phyloP scores from a whole-genome alignment of 805 yeast species.

The Yarrowia deformans region DNA sequence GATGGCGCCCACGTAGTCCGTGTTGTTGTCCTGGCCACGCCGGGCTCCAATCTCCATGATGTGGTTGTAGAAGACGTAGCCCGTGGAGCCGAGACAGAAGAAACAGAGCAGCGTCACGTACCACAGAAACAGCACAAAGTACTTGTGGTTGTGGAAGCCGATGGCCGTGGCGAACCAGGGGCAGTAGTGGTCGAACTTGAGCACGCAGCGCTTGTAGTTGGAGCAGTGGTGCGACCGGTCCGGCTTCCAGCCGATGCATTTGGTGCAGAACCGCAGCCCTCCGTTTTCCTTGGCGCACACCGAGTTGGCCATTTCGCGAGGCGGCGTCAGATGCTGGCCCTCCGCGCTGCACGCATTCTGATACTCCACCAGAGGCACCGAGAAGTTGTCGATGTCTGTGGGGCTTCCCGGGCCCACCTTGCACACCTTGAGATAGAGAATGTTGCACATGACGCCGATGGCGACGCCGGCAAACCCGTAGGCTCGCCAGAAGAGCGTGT shows the following conservation, averaged over 20 bases:
- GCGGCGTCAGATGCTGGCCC: slow-evolving; percentile 27
- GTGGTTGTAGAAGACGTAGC: slow-evolving; percentile 42
- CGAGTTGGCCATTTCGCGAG: slow-evolving; percentile 19
- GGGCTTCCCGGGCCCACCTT: slow-evolving; percentile 29
- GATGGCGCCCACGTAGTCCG: slow-evolving; percentile 51
- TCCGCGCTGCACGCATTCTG: slow-evolving; percentile 9
- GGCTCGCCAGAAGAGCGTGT: slow-evolving; percentile 14
- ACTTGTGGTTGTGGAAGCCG: slow-evolving; percentile 82
- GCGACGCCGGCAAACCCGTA: slow-evolving; percentile 19
- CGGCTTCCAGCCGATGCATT: slow-evolving; percentile 55
- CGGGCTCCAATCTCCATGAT: slow-evolving; percentile 43
- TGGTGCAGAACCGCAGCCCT: slow-evolving; percentile 52
- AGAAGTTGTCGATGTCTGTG: slow-evolving; percentile 14
- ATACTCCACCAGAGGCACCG: slow-evolving; percentile 27
- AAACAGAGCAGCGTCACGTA: slow-evolving; percentile 60
- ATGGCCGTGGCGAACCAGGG: slow-evolving; percentile 95
- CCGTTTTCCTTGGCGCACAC: slow-evolving; percentile 53
- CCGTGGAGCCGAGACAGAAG: slow-evolving; percentile 48
- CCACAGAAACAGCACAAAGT: slow-evolving; percentile 73
- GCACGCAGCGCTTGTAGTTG: slow-evolving; percentile 52
- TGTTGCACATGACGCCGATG: slow-evolving; percentile 25
- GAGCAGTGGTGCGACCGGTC: slow-evolving; percentile 56
- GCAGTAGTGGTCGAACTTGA: slow-evolving; percentile 70
- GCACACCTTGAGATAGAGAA: slow-evolving; percentile 26
- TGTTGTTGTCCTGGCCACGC: neutral